Evolutionary conservation across 2,329 filamentous ascomycete genomes (phyloP).

Genomic region (Canariomyces notabilis): DNA sequence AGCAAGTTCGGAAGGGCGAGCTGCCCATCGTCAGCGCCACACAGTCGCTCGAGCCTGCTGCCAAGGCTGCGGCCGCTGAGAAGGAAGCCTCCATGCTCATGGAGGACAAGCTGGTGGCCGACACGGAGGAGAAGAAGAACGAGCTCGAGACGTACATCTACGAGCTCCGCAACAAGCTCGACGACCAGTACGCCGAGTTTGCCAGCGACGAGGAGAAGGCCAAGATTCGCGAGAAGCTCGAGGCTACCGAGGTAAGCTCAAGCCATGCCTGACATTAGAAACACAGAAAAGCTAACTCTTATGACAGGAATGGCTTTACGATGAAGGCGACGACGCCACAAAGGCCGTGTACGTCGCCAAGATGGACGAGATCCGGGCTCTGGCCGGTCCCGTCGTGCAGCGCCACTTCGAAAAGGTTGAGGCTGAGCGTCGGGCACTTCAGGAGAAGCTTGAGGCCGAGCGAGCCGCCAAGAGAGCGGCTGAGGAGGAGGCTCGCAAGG

Average conservation of each 20-base stretch:
- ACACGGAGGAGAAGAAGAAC: slow-evolving; percentile 99
- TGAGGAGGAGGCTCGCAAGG: slow-evolving; percentile 52
- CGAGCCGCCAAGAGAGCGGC: slow-evolving; percentile 67
- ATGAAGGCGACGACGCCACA: slow-evolving; percentile 89
- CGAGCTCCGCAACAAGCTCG: slow-evolving; percentile 90
- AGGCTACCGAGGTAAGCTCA: slow-evolving; percentile 71
- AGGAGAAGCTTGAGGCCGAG: slow-evolving; percentile 74
- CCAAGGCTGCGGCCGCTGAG: slow-evolving; percentile 67
- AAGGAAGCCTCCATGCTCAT: slow-evolving; percentile 88
- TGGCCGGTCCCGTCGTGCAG: slow-evolving; percentile 87
- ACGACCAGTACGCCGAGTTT: slow-evolving; percentile 85
- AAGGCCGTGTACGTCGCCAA: slow-evolving; percentile 94
- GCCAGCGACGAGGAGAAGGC: slow-evolving; percentile 89
- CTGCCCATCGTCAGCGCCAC: slow-evolving; percentile 82
- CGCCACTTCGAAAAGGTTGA: slow-evolving; percentile 94
- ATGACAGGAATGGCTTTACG: slow-evolving; percentile 92
- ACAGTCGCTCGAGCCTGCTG: slow-evolving; percentile 64
- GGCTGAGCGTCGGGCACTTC: slow-evolving; percentile 71
- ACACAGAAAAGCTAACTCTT: slow-evolving; percentile 21
- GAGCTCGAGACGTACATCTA: slow-evolving; percentile 98
- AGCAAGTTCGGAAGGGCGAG: slow-evolving; percentile 97
- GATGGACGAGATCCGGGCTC: slow-evolving; percentile 88
- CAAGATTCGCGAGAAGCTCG: slow-evolving; percentile 77
- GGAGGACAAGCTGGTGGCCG: slow-evolving; percentile 96
- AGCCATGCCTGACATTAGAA: background rate